These are phyloP conservation scores for Pseudonectria foliicola DNA, from an alignment of 2,329 filamentous ascomycete genomes.

Conservation along the genomic window DNA sequence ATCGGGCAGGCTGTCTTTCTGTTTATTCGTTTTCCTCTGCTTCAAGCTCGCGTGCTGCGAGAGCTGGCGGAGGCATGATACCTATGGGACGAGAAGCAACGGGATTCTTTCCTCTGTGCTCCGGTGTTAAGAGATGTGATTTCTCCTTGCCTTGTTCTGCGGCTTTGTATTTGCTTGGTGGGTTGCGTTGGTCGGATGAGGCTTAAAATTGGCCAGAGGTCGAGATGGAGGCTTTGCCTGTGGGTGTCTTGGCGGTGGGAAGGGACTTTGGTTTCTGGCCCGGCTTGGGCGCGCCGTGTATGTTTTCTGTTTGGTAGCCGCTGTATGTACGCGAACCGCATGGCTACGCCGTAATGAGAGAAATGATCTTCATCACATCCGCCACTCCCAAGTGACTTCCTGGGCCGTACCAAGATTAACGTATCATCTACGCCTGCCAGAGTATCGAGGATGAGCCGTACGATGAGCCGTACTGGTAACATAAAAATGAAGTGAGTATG, in stretches of 20 bases:
- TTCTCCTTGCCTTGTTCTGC: slow-evolving; percentile 6
- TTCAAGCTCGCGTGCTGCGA: neutral
- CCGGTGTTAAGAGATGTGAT: slow-evolving; percentile 14
- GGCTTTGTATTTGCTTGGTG: slow-evolving; percentile 6
- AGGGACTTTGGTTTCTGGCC: slow-evolving; percentile 6
- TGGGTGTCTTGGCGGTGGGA: slow-evolving; percentile 1
- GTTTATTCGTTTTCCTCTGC: no score
- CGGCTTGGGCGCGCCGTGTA: slow-evolving; percentile 11
- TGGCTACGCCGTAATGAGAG: slow-evolving; percentile 24
- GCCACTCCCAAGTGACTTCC: no score
- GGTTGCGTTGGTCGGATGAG: slow-evolving; percentile 3
- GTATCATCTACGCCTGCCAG: no score
- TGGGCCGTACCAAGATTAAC: no score
- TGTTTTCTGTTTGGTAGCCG: slow-evolving; percentile 12
- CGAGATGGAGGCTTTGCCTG: neutral
- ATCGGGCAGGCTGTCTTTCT: no score
- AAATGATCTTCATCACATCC: slow-evolving; percentile 22
- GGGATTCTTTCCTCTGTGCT: slow-evolving; percentile 13
- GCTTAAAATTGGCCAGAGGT: slow-evolving; percentile 3
- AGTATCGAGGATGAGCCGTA: no score
- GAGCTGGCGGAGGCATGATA: slow-evolving; percentile 17
- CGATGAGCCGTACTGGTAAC: no score
- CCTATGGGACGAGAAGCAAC: slow-evolving; percentile 14
- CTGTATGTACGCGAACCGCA: slow-evolving; percentile 17
- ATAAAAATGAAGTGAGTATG: no score